Conservation (phyloP, 805 yeast genomes). For the Pichia heedii region DNA sequence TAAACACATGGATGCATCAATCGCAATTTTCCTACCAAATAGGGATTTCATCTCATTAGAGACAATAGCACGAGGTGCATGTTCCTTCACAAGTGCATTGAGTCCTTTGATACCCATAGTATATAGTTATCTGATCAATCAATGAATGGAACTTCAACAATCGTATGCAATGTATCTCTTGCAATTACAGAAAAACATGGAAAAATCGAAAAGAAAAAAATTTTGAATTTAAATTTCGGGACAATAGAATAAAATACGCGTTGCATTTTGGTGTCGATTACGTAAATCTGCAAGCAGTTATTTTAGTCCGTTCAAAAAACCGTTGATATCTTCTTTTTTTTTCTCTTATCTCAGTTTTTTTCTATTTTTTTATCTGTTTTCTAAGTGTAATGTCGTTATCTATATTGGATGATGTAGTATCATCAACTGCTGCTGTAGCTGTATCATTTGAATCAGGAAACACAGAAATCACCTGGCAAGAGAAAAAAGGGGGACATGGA, state of each 20-base stretch:
- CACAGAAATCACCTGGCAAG: neutral
- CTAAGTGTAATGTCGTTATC: neutral
- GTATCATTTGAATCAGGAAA: neutral
- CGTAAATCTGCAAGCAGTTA: too few species aligned
- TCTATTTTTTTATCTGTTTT: neutral
- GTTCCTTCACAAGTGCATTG: conserved; percentile 77
- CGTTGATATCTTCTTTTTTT: too few species aligned
- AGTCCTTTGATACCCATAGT: conserved; percentile 51
- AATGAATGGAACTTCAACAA: too few species aligned
- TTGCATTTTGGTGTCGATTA: too few species aligned
- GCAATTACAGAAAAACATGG: too few species aligned
- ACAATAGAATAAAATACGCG: too few species aligned
- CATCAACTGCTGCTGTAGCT: neutral
- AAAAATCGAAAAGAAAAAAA: too few species aligned
- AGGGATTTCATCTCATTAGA: conserved; percentile 75
- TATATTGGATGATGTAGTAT: neutral
- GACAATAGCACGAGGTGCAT: conserved; percentile 77
- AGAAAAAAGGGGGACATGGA: conserved; percentile 1
- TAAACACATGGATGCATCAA: conserved; percentile 92
- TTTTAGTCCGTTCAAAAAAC: too few species aligned
- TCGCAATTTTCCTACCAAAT: conserved; percentile 95
- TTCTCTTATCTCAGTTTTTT: too few species aligned
- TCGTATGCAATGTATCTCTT: too few species aligned
- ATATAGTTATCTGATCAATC: neutral
- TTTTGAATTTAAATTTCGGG: too few species aligned